Evolutionary conservation across 164 flowering plant species (phyloP).

Genomic region (Nymphaea colorata): DNA sequence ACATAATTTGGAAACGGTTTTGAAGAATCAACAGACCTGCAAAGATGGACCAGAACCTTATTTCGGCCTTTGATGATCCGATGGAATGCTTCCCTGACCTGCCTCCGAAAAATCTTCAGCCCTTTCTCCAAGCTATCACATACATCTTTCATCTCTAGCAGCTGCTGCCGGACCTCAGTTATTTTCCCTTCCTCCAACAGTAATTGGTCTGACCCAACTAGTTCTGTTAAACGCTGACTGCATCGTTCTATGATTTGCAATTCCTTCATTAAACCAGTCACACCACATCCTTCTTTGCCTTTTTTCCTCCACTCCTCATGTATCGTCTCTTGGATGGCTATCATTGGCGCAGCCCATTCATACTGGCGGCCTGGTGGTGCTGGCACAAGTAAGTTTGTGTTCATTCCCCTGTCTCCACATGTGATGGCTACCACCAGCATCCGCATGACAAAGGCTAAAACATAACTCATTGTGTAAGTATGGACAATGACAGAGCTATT

Average conservation of each 20-base stretch:
- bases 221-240: constrained; percentile 33
- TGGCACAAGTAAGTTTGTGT: constrained; percentile 16
- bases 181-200: constrained; percentile 15
- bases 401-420: neutral
- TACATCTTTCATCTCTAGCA: constrained; percentile 42
- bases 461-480: neutral
- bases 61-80: constrained; percentile 64
- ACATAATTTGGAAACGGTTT: neutral
- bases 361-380: constrained; percentile 33
- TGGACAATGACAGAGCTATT: neutral
- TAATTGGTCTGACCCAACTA: constrained; percentile 32
- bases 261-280: constrained; percentile 64
- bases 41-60: constrained; percentile 32
- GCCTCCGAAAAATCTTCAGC: constrained; percentile 53
- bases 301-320: constrained; percentile 87
- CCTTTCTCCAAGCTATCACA: constrained; percentile 75
- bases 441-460: constrained; percentile 1
- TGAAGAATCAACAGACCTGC: neutral
- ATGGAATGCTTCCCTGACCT: constrained; percentile 75
- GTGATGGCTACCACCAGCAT: neutral
- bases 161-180: constrained; percentile 26
- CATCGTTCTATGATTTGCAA: constrained; percentile 52
- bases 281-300: constrained; percentile 51
- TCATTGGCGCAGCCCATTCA: constrained; percentile 54
- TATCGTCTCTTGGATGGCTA: constrained; percentile 56